Base-by-base conservation (phyloP, 306 rosid genomes). In the Prunus fruticosa region DNA sequence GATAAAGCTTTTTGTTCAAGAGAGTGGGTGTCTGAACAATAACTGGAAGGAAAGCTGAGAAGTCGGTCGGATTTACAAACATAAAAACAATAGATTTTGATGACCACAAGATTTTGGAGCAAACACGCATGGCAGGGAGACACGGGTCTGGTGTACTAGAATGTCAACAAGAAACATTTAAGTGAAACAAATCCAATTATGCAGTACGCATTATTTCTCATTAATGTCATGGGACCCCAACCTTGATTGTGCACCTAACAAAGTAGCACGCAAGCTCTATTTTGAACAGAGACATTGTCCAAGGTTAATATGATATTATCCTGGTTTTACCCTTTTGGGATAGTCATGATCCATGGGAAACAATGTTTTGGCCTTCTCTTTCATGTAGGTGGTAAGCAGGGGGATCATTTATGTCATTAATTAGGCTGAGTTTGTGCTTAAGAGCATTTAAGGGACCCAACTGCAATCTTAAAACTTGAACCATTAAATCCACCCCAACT, bases 141-240 rank as follows among this genome's bases (percentile, higher is more conserved):
- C 14, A 14, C 2, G 5, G 6, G 0, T 34, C 0, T 9, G 3
- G n/a, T 18, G 49, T 8, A 64, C 15, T 3, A 3, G 14, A 6
- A 38, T 7, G 43, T 18, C 47, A 34, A 34, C n/a, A 64, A 8
- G 23, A 15, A 34, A 32, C 16, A 16, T n/a, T 4, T 22, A 64
- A 64, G 19, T 32, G 45, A 16, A 64, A 5, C n/a, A 3, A 52
- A 32, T 19, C 23, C 23, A 64, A 18, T 18, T 18, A 64, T 19
- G 54, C 52, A 30, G 5, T n/a, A 9, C 1, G 54, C 46, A 43
- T 19, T 22, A 23, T 23, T 68, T 8, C 28, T 27, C 43, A 23
- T 72, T 57, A 72, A n/a, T 58, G 3, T 58, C 67, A 41, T 22
- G 76, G 76, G 76, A 9, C 67, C 54, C 15, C 16, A 5, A 22